Evolutionary conservation across 176 grass and related monocot species (phyloP).

Genomic region (Canna indica): DNA sequence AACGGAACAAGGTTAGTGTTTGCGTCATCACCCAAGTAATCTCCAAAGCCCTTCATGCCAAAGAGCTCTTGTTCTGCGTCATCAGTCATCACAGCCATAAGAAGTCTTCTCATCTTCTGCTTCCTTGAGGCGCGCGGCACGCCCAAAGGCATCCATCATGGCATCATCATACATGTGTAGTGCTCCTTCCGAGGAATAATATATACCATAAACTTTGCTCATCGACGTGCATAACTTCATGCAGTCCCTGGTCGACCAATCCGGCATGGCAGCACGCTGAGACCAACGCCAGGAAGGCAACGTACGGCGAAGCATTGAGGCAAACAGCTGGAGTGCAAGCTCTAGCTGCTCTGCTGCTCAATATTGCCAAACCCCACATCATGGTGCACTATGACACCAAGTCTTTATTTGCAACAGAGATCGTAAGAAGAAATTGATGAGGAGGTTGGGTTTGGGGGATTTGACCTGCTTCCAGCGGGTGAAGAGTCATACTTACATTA

Average conservation of each 20-base stretch:
- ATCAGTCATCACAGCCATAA: not conserved
- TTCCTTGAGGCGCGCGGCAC: slow-evolving; percentile 24
- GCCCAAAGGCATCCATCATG: slow-evolving; percentile 43
- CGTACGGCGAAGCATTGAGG: slow-evolving; percentile 26
- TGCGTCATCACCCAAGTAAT: slow-evolving; percentile 22
- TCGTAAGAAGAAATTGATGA: slow-evolving; percentile 23
- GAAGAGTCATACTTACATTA: not conserved
- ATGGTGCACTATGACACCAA: slow-evolving; percentile 45
- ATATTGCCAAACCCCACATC: slow-evolving; percentile 39
- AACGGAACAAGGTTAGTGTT: too few species aligned
- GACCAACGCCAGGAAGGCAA: slow-evolving; percentile 42
- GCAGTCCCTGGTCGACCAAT: slow-evolving; percentile 19
- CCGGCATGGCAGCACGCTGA: slow-evolving; percentile 39
- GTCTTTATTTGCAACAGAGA: slow-evolving; percentile 25
- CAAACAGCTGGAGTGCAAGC: slow-evolving; percentile 40
- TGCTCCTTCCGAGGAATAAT: slow-evolving; percentile 28
- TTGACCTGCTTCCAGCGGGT: not conserved
- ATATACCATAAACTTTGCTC: slow-evolving; percentile 35
- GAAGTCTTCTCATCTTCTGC: too few species aligned
- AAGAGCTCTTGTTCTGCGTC: slow-evolving; percentile 14
- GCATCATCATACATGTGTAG: slow-evolving; percentile 43
- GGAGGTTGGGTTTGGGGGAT: slow-evolving; percentile 25
- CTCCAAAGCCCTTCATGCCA: slow-evolving; percentile 9
- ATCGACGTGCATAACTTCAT: slow-evolving; percentile 30
- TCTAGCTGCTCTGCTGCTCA: slow-evolving; percentile 27